Percentiles rank a stretch among this genome's conserved stretches.
These are phyloP conservation scores for Rheum nobile DNA, from an alignment of 148 eudicot species.

Conservation along the genomic window DNA sequence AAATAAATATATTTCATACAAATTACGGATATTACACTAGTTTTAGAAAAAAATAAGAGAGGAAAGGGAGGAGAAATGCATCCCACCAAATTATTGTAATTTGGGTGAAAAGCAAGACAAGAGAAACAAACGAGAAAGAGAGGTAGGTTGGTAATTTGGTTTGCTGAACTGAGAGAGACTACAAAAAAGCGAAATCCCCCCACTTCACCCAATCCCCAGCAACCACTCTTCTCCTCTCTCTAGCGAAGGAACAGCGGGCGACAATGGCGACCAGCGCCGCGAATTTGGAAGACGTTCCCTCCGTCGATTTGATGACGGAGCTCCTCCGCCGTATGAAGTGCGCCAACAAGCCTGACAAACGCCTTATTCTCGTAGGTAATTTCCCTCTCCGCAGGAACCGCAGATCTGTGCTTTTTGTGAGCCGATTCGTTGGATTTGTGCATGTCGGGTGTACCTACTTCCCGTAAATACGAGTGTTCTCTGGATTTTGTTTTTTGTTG, in stretches of 20 bases:
- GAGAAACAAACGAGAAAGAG: not conserved
- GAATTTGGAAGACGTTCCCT: slow-evolving; percentile 68
- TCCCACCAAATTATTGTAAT: too few relatives aligned
- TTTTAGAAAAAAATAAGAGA: too few relatives aligned
- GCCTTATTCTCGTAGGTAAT: slow-evolving; percentile 82
- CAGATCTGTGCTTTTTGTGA: not conserved
- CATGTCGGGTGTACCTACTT: not conserved
- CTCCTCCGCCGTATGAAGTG: slow-evolving; percentile 95
- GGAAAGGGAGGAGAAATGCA: too few relatives aligned
- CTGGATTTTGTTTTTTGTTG: slow-evolving; percentile 5
- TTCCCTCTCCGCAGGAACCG: not conserved
- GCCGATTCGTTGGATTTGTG: not conserved
- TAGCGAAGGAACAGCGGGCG: slow-evolving; percentile 21
- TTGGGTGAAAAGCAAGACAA: too few relatives aligned
- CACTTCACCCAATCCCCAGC: not conserved
- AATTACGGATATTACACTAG: too few relatives aligned
- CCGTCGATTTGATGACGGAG: slow-evolving; percentile 71
- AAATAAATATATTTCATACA: too few relatives aligned
- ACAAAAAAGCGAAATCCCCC: not conserved
- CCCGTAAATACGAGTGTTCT: not conserved
- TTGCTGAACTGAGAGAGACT: not conserved
- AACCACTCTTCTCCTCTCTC: not conserved
- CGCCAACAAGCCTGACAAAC: slow-evolving; percentile 76
- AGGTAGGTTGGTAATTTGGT: not conserved
- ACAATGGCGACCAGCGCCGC: slow-evolving; percentile 12